Base-by-base conservation (phyloP, 495 filamentous ascomycete species). In the Neurospora sp. region DNA sequence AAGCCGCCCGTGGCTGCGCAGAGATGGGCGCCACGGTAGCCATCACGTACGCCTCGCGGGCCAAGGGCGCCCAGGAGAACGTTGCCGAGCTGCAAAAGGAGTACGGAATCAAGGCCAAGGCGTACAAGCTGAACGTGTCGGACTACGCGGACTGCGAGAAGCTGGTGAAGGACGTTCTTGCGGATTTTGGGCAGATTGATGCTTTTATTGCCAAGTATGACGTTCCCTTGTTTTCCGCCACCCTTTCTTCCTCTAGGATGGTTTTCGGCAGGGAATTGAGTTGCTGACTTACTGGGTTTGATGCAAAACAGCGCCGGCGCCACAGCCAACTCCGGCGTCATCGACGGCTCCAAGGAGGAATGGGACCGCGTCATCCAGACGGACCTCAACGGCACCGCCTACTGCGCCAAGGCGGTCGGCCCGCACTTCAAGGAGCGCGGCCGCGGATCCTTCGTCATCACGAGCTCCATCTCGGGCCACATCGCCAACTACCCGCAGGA, bases 401-500 rank as follows among this genome's bases (percentile, higher is more conserved):
- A 90, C 75, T 85, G 87, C 78, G 84, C 89, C 70, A 90, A 91
- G 78, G 88, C 89, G 9, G 82, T 86, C 69, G 90, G 86, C 12
- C 80, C 83, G 31, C 54, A 90, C 89, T 81, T 90, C 86, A 76
- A 90, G 90, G 78, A 83, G 77, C 83, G 80, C 70, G 84, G 84
- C 70, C 74, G 74, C 40, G 84, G 84, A 39, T 82, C 81, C 42
- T 78, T 85, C 71, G 85, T 92, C 79, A 88, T 91, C 78, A 89
- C 91, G 44, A 86, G 89, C 7, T 92, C 90, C 59, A 85, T 85
- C 78, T 89, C 86, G 35, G 92, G 91, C 16, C 91, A 92, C 82
- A 90, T 93, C 72, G 92, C 88, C 82, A 94, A 94, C 81, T 92
- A 85, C 83, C 91, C 92, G 2, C 91, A 93, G 80, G 90, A 93